Evolutionary conservation across 768 basidiomycete genomes (phyloP).

Genomic region (Lactifluus echinatus): DNA sequence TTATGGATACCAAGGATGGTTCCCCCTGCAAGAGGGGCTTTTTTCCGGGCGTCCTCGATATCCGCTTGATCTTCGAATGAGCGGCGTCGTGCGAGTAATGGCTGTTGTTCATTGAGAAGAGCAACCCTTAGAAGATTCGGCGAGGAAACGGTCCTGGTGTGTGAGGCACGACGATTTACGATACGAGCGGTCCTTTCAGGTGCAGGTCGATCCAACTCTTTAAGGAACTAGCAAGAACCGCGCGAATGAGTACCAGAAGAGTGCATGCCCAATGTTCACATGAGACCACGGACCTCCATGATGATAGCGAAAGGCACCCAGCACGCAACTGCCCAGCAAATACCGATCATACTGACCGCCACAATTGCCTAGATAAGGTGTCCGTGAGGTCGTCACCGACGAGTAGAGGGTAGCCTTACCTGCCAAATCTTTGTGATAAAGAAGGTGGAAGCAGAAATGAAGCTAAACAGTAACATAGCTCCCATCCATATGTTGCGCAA

Average conservation of each 20-base stretch:
- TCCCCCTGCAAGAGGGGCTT: slow-evolving; percentile 64
- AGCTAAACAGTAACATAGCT: slow-evolving; percentile 69
- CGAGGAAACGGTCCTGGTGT: slow-evolving; percentile 46
- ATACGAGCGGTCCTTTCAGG: background rate
- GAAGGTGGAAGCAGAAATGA: slow-evolving; percentile 78
- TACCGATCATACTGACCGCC: slow-evolving; percentile 77
- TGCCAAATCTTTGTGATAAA: slow-evolving; percentile 74
- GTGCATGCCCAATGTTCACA: background rate
- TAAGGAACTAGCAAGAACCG: slow-evolving; percentile 14
- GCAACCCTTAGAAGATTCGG: slow-evolving; percentile 31
- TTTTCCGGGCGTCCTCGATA: slow-evolving; percentile 26
- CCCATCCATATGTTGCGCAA: slow-evolving; percentile 91
- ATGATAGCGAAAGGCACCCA: slow-evolving; percentile 97
- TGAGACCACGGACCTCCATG: slow-evolving; percentile 65
- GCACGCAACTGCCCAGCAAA: slow-evolving; percentile 96
- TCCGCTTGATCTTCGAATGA: slow-evolving; percentile 43
- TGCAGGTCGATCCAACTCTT: slow-evolving; percentile 12
- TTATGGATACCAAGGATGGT: slow-evolving; percentile 95
- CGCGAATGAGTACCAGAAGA: background rate
- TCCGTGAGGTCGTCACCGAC: background rate
- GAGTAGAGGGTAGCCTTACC: slow-evolving; percentile 29
- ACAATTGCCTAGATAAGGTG: slow-evolving; percentile 53
- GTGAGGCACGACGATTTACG: slow-evolving; percentile 34
- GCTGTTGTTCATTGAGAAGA: slow-evolving; percentile 40
- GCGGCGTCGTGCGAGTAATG: slow-evolving; percentile 51